phyloP scores from a whole-genome alignment of 176 grass and related monocot genomes.

The Aegilops umbellulata region DNA sequence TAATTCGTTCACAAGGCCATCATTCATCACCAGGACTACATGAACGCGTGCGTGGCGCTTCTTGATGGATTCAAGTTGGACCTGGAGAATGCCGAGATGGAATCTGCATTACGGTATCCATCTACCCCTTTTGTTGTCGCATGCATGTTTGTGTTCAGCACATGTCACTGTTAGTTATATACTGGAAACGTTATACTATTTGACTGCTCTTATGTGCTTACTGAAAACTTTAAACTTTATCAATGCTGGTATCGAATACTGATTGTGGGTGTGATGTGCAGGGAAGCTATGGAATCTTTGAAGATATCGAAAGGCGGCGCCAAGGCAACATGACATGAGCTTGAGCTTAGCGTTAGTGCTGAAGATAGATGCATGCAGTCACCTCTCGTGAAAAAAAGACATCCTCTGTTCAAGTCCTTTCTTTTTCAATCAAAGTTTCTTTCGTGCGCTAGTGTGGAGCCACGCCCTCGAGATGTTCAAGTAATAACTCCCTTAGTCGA shows the following conservation, averaged over 20 bases:
- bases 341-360: not conserved
- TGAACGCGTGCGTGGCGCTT: not conserved
- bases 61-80: slow-evolving; percentile 4
- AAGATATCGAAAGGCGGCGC: not conserved
- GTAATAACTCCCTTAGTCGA: no score
- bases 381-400: not conserved
- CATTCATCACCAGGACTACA: not conserved
- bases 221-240: not conserved
- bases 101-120: not conserved
- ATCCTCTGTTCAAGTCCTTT: no score
- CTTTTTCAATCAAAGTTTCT: no score
- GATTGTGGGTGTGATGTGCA: not conserved
- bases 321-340: not conserved
- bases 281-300: not conserved
- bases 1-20: not conserved
- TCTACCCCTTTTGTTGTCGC: not conserved
- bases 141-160: not conserved
- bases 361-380: not conserved
- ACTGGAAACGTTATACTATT: not conserved
- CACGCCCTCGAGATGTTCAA: no score
- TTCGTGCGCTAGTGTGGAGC: no score
- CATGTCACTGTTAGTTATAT: not conserved
- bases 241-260: not conserved
- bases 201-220: not conserved
- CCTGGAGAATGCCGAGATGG: not conserved